Percentiles rank a stretch among this genome's conserved stretches.
phyloP scores from a whole-genome alignment of 805 yeast species.

The Kregervanrija fluxuum region DNA sequence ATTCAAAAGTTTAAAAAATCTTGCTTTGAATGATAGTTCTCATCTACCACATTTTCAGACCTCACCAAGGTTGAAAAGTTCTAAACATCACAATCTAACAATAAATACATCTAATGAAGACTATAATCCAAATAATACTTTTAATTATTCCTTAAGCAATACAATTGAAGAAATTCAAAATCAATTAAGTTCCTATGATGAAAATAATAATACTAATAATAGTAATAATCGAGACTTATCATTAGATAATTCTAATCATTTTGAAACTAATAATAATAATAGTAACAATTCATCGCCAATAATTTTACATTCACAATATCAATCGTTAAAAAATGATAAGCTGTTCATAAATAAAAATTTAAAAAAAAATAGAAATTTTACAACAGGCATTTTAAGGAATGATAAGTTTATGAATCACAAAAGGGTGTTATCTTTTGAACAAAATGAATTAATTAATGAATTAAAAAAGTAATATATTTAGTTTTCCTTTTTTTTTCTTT shows the following conservation, averaged over 20 bases:
- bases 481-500: background rate
- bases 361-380: constrained; percentile 11
- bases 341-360: background rate
- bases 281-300: too few relatives aligned
- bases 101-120: constrained; percentile 17
- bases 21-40: too few relatives aligned
- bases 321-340: constrained; percentile 4
- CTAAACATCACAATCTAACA: too few relatives aligned
- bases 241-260: too few relatives aligned
- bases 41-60: too few relatives aligned
- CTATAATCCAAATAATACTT: constrained; percentile 25
- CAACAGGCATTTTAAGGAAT: constrained; percentile 7
- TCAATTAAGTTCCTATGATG: constrained; percentile 16
- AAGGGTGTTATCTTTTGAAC: constrained; percentile 45
- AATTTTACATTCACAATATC: constrained; percentile 5
- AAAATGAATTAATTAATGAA: constrained; percentile 41
- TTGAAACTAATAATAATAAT: too few relatives aligned
- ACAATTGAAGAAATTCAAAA: constrained; percentile 28
- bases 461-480: constrained; percentile 22
- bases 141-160: constrained; percentile 25
- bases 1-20: too few relatives aligned
- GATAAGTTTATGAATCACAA: constrained; percentile 10
- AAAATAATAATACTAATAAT: background rate
- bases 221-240: too few relatives aligned
- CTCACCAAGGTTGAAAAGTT: too few relatives aligned